Percentiles rank a stretch among this genome's conserved stretches.
These are phyloP conservation scores for Tuber microsphaerosporum DNA, from an alignment of 495 filamentous ascomycete genomes.

Conservation along the genomic window DNA sequence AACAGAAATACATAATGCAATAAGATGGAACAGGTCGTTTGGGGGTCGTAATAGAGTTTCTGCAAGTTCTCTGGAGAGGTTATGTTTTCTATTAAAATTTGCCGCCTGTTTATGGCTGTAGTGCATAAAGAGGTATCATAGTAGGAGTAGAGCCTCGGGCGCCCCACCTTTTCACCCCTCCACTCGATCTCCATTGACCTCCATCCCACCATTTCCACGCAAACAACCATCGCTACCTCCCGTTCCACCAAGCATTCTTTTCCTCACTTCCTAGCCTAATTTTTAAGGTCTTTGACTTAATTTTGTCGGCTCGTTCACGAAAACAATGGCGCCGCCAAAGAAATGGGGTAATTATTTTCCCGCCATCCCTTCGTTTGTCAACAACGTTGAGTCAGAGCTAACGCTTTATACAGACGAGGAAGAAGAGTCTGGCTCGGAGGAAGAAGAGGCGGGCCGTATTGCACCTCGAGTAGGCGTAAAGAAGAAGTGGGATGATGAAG, in stretches of 20 bases:
- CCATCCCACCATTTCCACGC: background rate
- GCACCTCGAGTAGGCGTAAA: constrained; percentile 17
- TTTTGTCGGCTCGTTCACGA: background rate
- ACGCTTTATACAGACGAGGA: constrained; percentile 14
- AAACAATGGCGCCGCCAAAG: constrained; percentile 29
- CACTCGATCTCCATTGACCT: background rate
- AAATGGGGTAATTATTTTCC: constrained; percentile 35
- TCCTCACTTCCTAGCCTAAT: background rate
- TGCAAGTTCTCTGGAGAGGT: background rate
- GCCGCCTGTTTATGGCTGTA: background rate
- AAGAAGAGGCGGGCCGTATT: constrained; percentile 12
- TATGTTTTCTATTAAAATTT: background rate
- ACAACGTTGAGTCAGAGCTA: constrained; percentile 6
- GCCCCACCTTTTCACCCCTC: background rate
- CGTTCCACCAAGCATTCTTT: background rate
- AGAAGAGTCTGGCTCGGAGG: constrained; percentile 12
- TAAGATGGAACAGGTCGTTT: background rate
- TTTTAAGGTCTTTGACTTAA: background rate
- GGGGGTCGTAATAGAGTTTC: background rate
- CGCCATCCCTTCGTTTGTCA: background rate
- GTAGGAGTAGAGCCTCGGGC: background rate
- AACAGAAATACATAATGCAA: background rate
- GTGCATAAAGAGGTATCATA: no score
- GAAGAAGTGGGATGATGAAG: constrained; percentile 84
- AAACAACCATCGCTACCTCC: background rate